Percentiles rank a stretch among this genome's conserved stretches.
phyloP scores from a whole-genome alignment of 2,329 filamentous ascomycete species.

The Penicillium freii region DNA sequence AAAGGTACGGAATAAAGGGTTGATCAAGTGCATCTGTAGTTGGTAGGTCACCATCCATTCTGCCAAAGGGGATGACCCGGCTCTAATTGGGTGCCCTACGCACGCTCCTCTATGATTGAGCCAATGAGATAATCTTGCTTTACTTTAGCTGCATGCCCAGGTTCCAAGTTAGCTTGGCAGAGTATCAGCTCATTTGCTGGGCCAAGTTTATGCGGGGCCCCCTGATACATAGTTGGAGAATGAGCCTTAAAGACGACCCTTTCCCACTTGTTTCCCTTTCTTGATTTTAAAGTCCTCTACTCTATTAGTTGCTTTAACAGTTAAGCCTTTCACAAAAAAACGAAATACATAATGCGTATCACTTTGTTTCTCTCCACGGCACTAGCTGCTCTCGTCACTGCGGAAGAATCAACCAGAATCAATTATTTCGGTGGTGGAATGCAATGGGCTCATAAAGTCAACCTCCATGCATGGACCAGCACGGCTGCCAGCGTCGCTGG shows the following conservation, averaged over 20 bases:
- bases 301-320: background rate
- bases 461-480: background rate
- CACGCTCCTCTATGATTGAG: background rate
- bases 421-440: background rate
- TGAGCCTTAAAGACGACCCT: background rate
- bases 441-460: background rate
- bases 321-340: background rate
- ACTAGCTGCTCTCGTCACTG: background rate
- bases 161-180: background rate
- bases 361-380: background rate
- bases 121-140: background rate
- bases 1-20: background rate
- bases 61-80: background rate
- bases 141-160: background rate
- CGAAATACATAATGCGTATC: background rate
- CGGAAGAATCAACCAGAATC: background rate
- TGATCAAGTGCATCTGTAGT: background rate
- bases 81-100: background rate
- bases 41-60: background rate
- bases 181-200: background rate
- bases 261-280: background rate
- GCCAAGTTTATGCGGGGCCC: background rate
- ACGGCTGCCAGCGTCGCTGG: background rate
- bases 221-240: background rate
- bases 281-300: background rate